Evolutionary conservation across 2,329 filamentous ascomycete species (phyloP), one percentile per base, ranked within the genome.

Genomic region (Colletotrichum gigasporum): DNA sequence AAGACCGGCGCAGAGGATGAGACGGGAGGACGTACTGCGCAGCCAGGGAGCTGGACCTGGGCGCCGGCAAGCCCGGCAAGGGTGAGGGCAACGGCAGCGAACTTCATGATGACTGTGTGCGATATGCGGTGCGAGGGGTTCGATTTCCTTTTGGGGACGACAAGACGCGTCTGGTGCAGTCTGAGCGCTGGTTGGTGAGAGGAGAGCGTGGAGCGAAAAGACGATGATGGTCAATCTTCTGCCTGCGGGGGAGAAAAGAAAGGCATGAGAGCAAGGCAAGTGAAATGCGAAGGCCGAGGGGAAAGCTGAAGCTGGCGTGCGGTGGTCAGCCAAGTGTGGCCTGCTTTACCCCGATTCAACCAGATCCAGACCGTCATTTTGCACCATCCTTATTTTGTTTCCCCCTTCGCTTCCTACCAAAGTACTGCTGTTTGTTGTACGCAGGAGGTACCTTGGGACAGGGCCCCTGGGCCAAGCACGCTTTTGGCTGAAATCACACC

Each of bases 21-120:
- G 24, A 22, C 30, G n/a, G 39, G 16, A 34, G 4, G 22, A 76
- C 79, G 58, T 76, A 80, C 79, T 63, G 79, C 78, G 66, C 79
- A 81, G 3, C 24, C 55, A 16, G 79, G 78, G 41, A 81, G 70
- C 55, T 71, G 69, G 28, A 63, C 51, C 68, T 80, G 76, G 8
- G 77, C 78, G 52, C 71, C 72, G 62, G 68, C 77, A 35, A 79
- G 63, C 68, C 74, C 72, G 47, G 71, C 72, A 41, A 74, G 67
- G 45, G 75, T 60, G 35, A 72, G 69, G 22, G 22, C 42, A 12
- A 78, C 57, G 39, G 78, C 45, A 28, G 70, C 58, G 14, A 71
- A 65, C 75, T 79, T 79, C 79, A 81, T 81, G 24, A 48, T 76
- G 70, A 22, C 26, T 24, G 24, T 20, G 12, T 57, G 16, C 53